A percentile compares a stretch with the other conserved stretches of the same genome.
Conservation (phyloP, 768 basidiomycete species). For the Termitomyces eurrhizus region DNA sequence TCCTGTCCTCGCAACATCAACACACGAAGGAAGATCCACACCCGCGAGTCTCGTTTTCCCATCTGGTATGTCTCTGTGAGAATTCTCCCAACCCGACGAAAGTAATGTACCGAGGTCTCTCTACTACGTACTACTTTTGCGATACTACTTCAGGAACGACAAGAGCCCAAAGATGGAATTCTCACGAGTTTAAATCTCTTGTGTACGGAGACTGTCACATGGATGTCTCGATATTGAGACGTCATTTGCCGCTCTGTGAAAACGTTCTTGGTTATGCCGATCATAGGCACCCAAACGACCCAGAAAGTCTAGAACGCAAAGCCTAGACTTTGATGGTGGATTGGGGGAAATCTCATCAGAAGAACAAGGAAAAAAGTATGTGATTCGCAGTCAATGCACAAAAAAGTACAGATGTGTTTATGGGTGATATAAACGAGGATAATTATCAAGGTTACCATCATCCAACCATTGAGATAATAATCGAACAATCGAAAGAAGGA, state of each 20-base stretch:
- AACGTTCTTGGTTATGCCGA: not conserved
- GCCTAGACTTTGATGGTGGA: not conserved
- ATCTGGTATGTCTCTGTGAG: not conserved
- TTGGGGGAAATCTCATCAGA: too few relatives aligned
- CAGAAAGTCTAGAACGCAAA: too few relatives aligned
- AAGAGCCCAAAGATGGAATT: not conserved
- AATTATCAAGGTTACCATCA: conserved; percentile 11
- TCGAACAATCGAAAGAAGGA: conserved; percentile 6
- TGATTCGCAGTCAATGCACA: not conserved
- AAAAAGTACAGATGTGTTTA: not conserved
- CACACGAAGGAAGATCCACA: not conserved
- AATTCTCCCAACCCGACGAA: not conserved
- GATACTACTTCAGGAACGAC: not conserved
- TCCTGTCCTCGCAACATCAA: not conserved
- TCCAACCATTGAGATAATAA: conserved; percentile 9
- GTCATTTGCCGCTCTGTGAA: not conserved
- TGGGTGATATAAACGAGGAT: conserved; percentile 14
- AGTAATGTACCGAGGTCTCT: not conserved
- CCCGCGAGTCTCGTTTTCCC: not conserved
- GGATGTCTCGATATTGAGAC: not conserved
- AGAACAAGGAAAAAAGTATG: not conserved
- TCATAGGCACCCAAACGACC: too few relatives aligned
- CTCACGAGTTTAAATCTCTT: not conserved
- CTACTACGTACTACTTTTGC: not conserved
- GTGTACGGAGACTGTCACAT: not conserved